Evolutionary conservation across 1,284 basidiomycete genomes (phyloP).

Genomic region (Leccinum fallax): DNA sequence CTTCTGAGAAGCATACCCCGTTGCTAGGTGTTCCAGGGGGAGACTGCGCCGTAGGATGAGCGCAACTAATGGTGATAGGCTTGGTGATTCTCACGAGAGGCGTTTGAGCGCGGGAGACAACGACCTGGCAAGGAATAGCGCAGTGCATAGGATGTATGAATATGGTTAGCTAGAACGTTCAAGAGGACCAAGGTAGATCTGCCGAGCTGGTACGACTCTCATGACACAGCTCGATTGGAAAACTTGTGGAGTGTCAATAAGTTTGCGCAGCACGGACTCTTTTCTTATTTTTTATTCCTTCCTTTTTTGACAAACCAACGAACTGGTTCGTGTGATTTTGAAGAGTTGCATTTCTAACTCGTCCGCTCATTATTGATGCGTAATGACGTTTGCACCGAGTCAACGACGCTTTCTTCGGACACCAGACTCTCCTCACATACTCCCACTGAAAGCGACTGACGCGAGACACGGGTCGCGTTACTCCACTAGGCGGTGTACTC

Average conservation of each 20-base stretch:
- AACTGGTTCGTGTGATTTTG: neutral
- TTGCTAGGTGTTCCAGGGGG: neutral
- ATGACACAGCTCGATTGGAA: too few relatives aligned
- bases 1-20: neutral
- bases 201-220: too few relatives aligned
- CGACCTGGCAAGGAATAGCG: neutral
- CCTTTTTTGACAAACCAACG: neutral
- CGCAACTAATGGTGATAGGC: neutral
- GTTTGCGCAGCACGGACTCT: neutral
- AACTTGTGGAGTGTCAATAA: neutral
- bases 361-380: neutral
- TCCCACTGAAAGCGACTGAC: slow-evolving; percentile 24
- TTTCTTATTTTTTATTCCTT: neutral
- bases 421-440: slow-evolving; percentile 12
- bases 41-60: too few relatives aligned
- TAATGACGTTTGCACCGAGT: slow-evolving; percentile 11
- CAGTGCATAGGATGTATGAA: neutral
- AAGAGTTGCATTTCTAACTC: neutral
- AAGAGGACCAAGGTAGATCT: too few relatives aligned
- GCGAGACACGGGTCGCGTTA: neutral
- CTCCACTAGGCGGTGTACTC: slow-evolving; percentile 18
- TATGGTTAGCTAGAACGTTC: neutral
- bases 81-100: neutral
- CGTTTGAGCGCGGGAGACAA: neutral
- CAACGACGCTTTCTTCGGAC: slow-evolving; percentile 14